phyloP scores from a whole-genome alignment of 352 stramenopile genomes.

The Pythium scleroteichum region DNA sequence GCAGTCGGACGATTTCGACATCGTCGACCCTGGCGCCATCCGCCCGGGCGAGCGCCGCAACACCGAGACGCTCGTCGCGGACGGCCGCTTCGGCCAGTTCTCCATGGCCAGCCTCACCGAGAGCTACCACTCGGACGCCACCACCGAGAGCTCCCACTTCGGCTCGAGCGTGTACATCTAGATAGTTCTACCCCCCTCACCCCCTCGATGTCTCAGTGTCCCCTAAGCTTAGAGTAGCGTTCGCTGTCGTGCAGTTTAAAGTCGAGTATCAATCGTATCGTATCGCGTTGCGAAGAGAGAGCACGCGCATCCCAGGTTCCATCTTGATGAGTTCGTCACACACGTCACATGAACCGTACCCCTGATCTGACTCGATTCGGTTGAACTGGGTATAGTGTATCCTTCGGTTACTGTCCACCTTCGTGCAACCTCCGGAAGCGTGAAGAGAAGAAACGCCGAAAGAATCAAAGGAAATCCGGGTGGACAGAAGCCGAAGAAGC shows the following conservation, averaged over 20 bases:
- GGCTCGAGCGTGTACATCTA: constrained; percentile 28
- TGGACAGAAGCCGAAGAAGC: constrained; percentile 5
- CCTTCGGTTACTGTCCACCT: constrained; percentile 10
- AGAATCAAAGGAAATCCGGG: constrained; percentile 28
- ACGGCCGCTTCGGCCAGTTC: constrained; percentile 61
- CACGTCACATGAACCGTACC: not conserved
- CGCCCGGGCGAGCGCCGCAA: constrained; percentile 56
- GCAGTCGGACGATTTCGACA: constrained; percentile 67
- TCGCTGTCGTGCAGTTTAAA: constrained; percentile 2
- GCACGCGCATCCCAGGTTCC: not conserved
- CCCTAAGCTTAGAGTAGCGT: too few species aligned
- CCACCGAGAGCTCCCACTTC: constrained; percentile 24
- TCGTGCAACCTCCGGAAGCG: constrained; percentile 16
- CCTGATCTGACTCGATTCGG: not conserved
- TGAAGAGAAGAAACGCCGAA: constrained; percentile 10
- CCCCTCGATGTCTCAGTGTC: constrained; percentile 3
- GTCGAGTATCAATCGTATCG: not conserved
- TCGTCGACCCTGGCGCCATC: constrained; percentile 63
- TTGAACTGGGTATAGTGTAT: not conserved
- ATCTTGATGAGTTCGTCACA: too few species aligned
- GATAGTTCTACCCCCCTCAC: not conserved
- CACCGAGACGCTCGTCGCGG: constrained; percentile 64
- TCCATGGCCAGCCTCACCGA: constrained; percentile 35
- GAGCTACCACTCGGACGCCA: constrained; percentile 23
- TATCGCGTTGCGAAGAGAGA: not conserved